These are phyloP conservation scores for Amanita pallidorosea DNA, from an alignment of 768 basidiomycete genomes.

Conservation along the genomic window DNA sequence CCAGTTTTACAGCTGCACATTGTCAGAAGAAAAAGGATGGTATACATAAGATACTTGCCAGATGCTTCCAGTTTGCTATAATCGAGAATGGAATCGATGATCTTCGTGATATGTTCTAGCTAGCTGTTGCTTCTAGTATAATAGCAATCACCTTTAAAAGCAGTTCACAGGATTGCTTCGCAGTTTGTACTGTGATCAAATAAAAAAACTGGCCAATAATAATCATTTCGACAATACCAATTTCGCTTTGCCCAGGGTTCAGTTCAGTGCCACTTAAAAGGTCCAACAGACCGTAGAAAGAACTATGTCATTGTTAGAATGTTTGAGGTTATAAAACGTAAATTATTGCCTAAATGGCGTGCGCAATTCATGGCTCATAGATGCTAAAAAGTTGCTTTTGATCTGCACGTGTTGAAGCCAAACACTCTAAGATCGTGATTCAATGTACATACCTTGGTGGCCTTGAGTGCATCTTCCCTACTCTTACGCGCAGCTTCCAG, in stretches of 20 bases:
- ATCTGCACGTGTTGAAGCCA: constrained; percentile 28
- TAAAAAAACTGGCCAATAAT: background rate
- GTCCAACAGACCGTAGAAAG: constrained; percentile 69
- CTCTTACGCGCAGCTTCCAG: constrained; percentile 61
- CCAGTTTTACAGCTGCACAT: constrained; percentile 52
- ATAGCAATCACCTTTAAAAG: constrained; percentile 41
- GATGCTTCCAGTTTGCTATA: constrained; percentile 76
- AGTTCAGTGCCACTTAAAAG: constrained; percentile 64
- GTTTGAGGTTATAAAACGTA: background rate
- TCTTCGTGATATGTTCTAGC: constrained; percentile 24
- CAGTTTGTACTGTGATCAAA: constrained; percentile 48
- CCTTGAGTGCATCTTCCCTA: constrained; percentile 63
- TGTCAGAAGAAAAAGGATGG: constrained; percentile 1
- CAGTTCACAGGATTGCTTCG: constrained; percentile 69
- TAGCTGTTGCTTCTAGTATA: background rate
- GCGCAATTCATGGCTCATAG: constrained; percentile 70
- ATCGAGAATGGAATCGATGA: constrained; percentile 71
- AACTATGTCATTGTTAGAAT: constrained; percentile 24
- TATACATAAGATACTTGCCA: constrained; percentile 22
- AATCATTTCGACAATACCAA: constrained; percentile 28
- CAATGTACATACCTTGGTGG: constrained; percentile 44
- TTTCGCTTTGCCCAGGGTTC: constrained; percentile 58
- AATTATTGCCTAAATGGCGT: constrained; percentile 59
- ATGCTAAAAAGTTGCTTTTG: constrained; percentile 68
- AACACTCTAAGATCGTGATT: background rate